A percentile compares a stretch with the other conserved stretches of the same genome.
These are phyloP conservation scores for Cladosporium sp. DNA, from an alignment of 2,329 filamentous ascomycete genomes.

Conservation along the genomic window DNA sequence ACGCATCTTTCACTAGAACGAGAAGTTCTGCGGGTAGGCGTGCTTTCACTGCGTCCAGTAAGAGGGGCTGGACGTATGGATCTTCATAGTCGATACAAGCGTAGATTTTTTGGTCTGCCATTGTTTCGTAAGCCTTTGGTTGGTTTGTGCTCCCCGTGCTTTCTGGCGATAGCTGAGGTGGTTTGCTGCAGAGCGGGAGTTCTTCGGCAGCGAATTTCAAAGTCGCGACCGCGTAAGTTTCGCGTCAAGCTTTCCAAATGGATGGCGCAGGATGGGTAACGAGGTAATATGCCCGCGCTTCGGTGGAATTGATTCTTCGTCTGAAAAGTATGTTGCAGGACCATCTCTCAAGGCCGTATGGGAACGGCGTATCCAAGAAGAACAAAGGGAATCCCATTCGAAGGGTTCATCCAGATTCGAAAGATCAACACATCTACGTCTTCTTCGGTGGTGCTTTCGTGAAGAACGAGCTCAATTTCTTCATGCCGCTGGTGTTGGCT, in stretches of 20 bases:
- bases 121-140: not conserved
- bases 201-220: slow-evolving; percentile 1
- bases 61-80: slow-evolving; percentile 80
- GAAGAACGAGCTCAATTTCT: slow-evolving; percentile 95
- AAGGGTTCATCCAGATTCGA: too few species aligned
- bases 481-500: slow-evolving; percentile 89
- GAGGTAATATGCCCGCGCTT: too few species aligned
- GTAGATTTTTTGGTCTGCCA: slow-evolving; percentile 44
- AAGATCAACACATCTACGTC: not conserved
- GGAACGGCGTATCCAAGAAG: too few species aligned
- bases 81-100: slow-evolving; percentile 82
- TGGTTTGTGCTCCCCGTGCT: not conserved
- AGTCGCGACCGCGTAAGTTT: slow-evolving; percentile 1
- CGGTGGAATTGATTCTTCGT: too few species aligned
- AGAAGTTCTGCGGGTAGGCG: slow-evolving; percentile 49
- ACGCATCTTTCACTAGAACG: slow-evolving; percentile 46
- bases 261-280: too few species aligned
- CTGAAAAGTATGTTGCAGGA: too few species aligned
- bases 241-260: not conserved
- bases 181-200: not conserved
- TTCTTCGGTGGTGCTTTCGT: slow-evolving; percentile 50
- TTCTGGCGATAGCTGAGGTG: too few species aligned
- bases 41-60: slow-evolving; percentile 65
- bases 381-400: too few species aligned
- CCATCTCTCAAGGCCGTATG: too few species aligned